Percentiles rank a stretch among this genome's conserved stretches.
Conservation (phyloP, 176 grass and related monocot genomes). For the Lolium rigidum region DNA sequence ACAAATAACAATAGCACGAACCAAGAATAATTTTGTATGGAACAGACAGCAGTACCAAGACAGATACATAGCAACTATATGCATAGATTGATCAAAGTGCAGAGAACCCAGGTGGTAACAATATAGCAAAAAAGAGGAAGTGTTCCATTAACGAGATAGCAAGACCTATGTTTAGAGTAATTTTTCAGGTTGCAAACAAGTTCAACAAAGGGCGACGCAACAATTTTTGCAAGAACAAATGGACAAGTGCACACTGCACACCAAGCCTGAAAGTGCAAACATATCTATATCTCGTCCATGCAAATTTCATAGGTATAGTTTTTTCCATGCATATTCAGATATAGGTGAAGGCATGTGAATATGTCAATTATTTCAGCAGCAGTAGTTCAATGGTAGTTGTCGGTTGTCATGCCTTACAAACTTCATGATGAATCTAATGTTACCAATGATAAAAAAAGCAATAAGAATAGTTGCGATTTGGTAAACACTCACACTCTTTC, state of each 20-base stretch:
- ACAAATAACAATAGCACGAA: not conserved
- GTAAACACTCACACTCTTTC: conserved; percentile 61
- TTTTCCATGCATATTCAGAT: not conserved
- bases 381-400: not conserved
- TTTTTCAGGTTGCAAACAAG: not conserved
- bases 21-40: not conserved
- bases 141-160: not conserved
- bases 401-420: not conserved
- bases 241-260: not conserved
- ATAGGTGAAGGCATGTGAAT: conserved; percentile 4
- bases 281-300: not conserved
- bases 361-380: conserved; percentile 3
- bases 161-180: not conserved
- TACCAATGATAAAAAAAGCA: conserved; percentile 18
- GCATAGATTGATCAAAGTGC: too few species aligned
- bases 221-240: not conserved
- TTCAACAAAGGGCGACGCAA: not conserved
- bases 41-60: not conserved
- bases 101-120: too few species aligned
- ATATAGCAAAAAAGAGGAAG: too few species aligned
- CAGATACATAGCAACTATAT: not conserved
- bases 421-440: conserved; percentile 30
- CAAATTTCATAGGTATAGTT: not conserved
- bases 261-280: not conserved
- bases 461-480: conserved; percentile 4